Evolutionary conservation across 2,329 filamentous ascomycete species (phyloP), one percentile per base, ranked within the genome.

Genomic region (Diaporthe sp.): DNA sequence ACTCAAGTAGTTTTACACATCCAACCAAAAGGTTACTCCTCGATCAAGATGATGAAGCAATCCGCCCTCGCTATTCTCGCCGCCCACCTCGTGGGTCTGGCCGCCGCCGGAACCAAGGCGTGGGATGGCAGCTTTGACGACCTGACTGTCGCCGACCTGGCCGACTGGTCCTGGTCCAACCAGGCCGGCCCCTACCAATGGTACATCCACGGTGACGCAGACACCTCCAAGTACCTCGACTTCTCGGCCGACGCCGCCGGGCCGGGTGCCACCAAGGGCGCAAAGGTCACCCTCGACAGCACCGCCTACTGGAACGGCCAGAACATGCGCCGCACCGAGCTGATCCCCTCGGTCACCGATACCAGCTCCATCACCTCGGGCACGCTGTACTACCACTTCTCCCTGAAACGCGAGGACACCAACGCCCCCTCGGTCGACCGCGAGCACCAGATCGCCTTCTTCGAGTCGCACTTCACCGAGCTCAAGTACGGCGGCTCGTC

Each of bases 401-500:
- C 88, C 76, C 87, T 94, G 77, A 90, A 88, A 85, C 86, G 88
- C 37, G 85, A 82, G 2, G 85, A 83, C 37, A 87, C 84, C 13
- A 93, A 93, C 79, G 85, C 90, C 0, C 92, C 92, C 0, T 87
- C 86, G 49, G 83, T 87, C 9, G 87, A 86, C 10, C 88, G 91
- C 72, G 92, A 94, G 84, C 92, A 94, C 82, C 92, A 94, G 82
- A 85, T 86, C 79, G 82, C 81, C 81, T 86, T 87, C 81, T 90
- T 90, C 84, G 92, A 93, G 83, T 89, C 86, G 80, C 92, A 94
- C 83, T 94, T 94, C 84, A 93, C 92, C 5, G 92, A 94, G 84
- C 83, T 94, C 81, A 93, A 94, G 85, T 90, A 89, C 77, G 92
- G 92, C 49, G 25, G 53, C 53, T 28, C 28, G 25, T 79, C 81